A percentile compares a stretch with the other conserved stretches of the same genome.
Evolutionary conservation across 1,284 basidiomycete genomes (phyloP).

Genomic region (Schizophyllum commune): DNA sequence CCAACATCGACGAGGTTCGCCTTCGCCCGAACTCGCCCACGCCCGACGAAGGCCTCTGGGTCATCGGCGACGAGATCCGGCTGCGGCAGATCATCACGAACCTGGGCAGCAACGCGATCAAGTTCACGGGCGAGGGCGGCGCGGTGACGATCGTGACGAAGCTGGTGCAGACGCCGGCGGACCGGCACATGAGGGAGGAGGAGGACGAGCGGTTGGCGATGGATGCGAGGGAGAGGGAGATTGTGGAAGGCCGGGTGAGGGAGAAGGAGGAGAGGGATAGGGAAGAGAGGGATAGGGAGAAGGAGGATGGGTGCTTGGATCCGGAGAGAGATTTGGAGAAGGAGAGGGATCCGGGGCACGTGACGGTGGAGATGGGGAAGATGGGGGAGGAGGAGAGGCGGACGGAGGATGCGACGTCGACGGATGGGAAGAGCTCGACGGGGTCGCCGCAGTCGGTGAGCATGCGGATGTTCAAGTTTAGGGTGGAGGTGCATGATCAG

Average conservation of each 20-base stretch:
- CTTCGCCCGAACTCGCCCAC: slow-evolving; percentile 2
- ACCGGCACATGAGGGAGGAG: neutral
- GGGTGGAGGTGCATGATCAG: neutral
- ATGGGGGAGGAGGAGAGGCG: neutral
- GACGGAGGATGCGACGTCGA: neutral
- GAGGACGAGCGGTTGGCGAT: neutral
- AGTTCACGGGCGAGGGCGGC: slow-evolving; percentile 38
- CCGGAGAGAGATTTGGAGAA: neutral
- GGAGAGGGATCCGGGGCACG: neutral
- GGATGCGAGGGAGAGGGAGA: neutral
- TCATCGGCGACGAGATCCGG: slow-evolving; percentile 39
- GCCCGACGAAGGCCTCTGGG: slow-evolving; percentile 21
- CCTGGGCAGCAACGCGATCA: slow-evolving; percentile 30
- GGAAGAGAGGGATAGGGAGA: neutral
- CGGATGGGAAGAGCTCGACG: neutral
- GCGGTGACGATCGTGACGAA: slow-evolving; percentile 1
- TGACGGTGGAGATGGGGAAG: neutral
- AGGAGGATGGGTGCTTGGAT: neutral
- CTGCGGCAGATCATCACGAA: slow-evolving; percentile 34
- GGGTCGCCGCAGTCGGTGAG: neutral
- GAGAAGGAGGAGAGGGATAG: neutral
- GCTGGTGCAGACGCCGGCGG: neutral
- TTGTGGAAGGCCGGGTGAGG: neutral
- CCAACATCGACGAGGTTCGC: slow-evolving; percentile 33
- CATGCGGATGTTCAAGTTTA: neutral